These are phyloP conservation scores for Phytophthora tentaculata DNA, from an alignment of 352 stramenopile genomes.

Conservation along the genomic window DNA sequence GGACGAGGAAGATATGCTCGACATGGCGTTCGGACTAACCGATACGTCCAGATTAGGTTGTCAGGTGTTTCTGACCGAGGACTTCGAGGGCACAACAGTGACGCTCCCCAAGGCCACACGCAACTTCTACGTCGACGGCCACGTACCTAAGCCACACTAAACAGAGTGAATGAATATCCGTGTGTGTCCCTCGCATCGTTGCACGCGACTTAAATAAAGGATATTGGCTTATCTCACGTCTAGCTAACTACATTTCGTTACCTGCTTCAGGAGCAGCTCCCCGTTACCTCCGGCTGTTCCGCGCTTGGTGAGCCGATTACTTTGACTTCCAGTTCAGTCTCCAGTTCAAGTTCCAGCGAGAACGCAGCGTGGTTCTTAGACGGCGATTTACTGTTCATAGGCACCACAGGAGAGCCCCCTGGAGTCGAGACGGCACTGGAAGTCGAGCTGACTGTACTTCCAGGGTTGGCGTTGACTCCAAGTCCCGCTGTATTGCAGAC, in stretches of 20 bases:
- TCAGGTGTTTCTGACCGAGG: slow-evolving; percentile 90
- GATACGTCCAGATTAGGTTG: slow-evolving; percentile 94
- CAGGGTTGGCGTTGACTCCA: slow-evolving; percentile 8
- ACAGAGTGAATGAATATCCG: too few relatives aligned
- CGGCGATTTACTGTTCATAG: slow-evolving; percentile 25
- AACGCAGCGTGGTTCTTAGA: slow-evolving; percentile 24
- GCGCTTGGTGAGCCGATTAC: neutral
- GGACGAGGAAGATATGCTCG: slow-evolving; percentile 99
- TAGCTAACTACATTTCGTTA: slow-evolving; percentile 25
- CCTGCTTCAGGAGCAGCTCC: slow-evolving; percentile 6
- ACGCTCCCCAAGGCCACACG: slow-evolving; percentile 95
- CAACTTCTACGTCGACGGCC: slow-evolving; percentile 99
- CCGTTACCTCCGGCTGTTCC: slow-evolving; percentile 19
- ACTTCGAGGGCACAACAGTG: slow-evolving; percentile 92
- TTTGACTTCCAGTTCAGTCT: slow-evolving; percentile 28
- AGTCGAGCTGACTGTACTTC: slow-evolving; percentile 13
- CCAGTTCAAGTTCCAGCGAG: slow-evolving; percentile 21
- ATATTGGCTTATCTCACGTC: slow-evolving; percentile 24
- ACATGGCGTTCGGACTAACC: slow-evolving; percentile 98
- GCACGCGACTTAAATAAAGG: slow-evolving; percentile 48
- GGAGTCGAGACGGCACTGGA: slow-evolving; percentile 33
- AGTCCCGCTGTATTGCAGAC: slow-evolving; percentile 77
- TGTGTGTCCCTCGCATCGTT: too few relatives aligned
- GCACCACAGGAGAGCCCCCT: slow-evolving; percentile 25
- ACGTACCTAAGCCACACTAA: slow-evolving; percentile 97